Conservation (phyloP, 169 alveolate genomes). For the Plasmodium vivax region DNA sequence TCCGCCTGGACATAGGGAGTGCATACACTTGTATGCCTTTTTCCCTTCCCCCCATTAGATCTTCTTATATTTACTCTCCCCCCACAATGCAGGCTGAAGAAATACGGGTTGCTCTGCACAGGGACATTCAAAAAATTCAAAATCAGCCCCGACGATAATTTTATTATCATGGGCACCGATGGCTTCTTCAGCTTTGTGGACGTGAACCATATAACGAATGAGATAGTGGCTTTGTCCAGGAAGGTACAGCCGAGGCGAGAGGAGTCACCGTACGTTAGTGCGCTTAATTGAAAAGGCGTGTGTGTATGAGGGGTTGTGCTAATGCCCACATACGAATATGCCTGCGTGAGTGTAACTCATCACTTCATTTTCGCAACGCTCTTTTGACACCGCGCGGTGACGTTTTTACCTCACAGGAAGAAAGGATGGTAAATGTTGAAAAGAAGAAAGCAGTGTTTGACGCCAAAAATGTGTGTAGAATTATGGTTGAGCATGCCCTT, state of each 20-base stretch:
- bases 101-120: constrained; percentile 85
- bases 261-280: not conserved
- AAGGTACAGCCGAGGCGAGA: constrained; percentile 31
- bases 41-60: not conserved
- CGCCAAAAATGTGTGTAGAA: constrained; percentile 79
- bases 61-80: not conserved
- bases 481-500: constrained; percentile 83
- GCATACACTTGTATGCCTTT: not conserved
- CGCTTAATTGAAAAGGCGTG: not conserved
- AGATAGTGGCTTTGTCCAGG: constrained; percentile 44
- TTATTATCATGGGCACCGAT: constrained; percentile 97
- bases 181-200: constrained; percentile 95
- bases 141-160: constrained; percentile 88
- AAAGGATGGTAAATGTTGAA: constrained; percentile 75
- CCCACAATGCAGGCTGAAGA: constrained; percentile 79
- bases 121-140: constrained; percentile 83
- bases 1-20: constrained; percentile 24
- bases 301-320: not conserved
- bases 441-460: constrained; percentile 73
- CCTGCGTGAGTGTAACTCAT: not conserved
- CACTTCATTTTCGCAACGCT: not conserved
- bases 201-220: constrained; percentile 47
- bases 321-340: not conserved
- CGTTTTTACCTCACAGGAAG: constrained; percentile 74
- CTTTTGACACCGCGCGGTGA: not conserved